Evolutionary conservation across 208 protist genomes (phyloP).

Genomic region (Trichomonas tenax): DNA sequence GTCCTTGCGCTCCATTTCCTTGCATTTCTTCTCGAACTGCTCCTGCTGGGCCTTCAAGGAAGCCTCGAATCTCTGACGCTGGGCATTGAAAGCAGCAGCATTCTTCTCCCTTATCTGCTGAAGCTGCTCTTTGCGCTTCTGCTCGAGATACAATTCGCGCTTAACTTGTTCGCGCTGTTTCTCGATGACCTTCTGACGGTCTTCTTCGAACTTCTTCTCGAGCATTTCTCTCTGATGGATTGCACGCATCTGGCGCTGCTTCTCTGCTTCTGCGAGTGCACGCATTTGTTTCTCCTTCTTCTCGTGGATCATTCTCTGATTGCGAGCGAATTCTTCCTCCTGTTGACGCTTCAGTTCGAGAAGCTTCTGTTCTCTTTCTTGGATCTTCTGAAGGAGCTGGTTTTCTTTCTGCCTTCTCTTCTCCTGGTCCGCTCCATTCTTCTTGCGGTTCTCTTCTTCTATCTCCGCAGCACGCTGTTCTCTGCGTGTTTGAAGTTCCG

Average conservation of each 20-base stretch:
- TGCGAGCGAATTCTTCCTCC: not conserved
- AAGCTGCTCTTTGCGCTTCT: not conserved
- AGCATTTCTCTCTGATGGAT: not conserved
- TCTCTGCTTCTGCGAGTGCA: not conserved
- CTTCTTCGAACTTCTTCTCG: not conserved
- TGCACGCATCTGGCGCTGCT: not conserved
- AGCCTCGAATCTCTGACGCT: not conserved
- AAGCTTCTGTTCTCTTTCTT: not conserved
- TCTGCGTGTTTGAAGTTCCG: not conserved
- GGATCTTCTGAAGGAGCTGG: not conserved
- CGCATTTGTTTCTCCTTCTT: not conserved
- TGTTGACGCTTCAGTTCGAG: not conserved
- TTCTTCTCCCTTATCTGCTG: not conserved
- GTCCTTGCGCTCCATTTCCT: not conserved
- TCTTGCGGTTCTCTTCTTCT: not conserved
- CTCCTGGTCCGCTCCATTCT: not conserved
- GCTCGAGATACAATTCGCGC: not conserved
- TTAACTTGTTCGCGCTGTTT: not conserved
- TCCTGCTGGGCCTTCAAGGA: not conserved
- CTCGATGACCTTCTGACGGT: not conserved
- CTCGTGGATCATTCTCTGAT: not conserved
- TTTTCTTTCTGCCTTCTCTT: not conserved
- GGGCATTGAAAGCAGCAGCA: not conserved
- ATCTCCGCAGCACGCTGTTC: not conserved
- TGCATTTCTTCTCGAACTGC: not conserved